phyloP scores from a whole-genome alignment of 441 rosid species.

The Erodium chrysanthum region DNA sequence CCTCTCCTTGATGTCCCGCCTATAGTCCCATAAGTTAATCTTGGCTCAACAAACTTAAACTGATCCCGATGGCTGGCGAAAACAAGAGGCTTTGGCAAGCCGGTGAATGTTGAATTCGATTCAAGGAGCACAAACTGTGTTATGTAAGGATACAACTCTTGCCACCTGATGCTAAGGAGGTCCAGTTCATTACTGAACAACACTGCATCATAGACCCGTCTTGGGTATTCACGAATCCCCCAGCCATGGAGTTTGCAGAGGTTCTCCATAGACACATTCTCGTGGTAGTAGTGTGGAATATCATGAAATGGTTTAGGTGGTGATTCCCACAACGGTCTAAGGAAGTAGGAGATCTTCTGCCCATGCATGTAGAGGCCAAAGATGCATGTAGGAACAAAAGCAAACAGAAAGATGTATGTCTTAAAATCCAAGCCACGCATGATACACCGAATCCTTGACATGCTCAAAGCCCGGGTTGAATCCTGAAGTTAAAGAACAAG shows the following conservation, averaged over 20 bases:
- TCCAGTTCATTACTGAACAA: conserved; percentile 17
- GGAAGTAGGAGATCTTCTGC: conserved; percentile 77
- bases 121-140: conserved; percentile 5
- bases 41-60: background rate
- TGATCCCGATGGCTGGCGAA: conserved; percentile 3
- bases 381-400: conserved; percentile 55
- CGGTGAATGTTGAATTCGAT: conserved; percentile 3
- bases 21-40: conserved; percentile 14
- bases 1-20: conserved; percentile 15
- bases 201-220: conserved; percentile 61
- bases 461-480: conserved; percentile 3
- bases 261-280: conserved; percentile 28
- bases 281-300: conserved; percentile 69
- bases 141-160: conserved; percentile 3
- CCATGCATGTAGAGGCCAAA: conserved; percentile 70
- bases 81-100: conserved; percentile 5
- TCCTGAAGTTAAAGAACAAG: conserved; percentile 1
- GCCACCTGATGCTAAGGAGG: conserved; percentile 1
- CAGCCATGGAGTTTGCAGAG: conserved; percentile 91
- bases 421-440: conserved; percentile 5
- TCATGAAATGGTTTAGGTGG: conserved; percentile 76
- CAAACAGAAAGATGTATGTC: conserved; percentile 28
- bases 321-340: conserved; percentile 80
- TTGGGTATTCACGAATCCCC: conserved; percentile 64
- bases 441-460: conserved; percentile 1